phyloP scores from a whole-genome alignment of 495 filamentous ascomycete genomes.

The Bombardia bombarda region DNA sequence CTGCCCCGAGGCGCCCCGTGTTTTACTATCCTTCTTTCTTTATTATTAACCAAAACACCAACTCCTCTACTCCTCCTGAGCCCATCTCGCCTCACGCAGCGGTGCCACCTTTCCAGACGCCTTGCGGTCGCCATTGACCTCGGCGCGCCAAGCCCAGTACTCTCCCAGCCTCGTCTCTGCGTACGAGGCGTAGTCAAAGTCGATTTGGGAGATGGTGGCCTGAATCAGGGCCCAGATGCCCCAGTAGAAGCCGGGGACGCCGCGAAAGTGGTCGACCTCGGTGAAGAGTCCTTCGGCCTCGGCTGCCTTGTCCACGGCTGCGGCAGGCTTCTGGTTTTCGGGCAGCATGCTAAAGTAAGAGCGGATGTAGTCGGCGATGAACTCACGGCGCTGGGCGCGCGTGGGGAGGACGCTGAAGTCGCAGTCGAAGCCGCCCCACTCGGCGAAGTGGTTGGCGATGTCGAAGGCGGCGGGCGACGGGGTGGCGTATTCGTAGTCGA shows the following conservation, averaged over 20 bases:
- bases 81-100: conserved; percentile 79
- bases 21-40: not conserved
- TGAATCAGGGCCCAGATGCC: conserved; percentile 97
- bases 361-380: conserved; percentile 72
- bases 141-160: conserved; percentile 91
- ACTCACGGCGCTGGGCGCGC: conserved; percentile 64
- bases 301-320: conserved; percentile 45
- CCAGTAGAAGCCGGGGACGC: conserved; percentile 82
- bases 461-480: conserved; percentile 97
- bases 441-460: conserved; percentile 97
- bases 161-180: conserved; percentile 82
- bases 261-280: conserved; percentile 83
- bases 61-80: conserved; percentile 39
- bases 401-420: conserved; percentile 81
- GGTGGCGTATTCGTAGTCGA: conserved; percentile 96
- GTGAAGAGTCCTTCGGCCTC: conserved; percentile 54
- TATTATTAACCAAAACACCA: not conserved
- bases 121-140: conserved; percentile 53
- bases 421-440: conserved; percentile 97
- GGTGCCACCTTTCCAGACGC: conserved; percentile 52
- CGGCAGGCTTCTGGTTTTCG: conserved; percentile 17
- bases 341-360: conserved; percentile 40
- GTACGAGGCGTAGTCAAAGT: conserved; percentile 94
- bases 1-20: not conserved
- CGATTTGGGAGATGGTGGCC: conserved; percentile 87